Percentiles rank a stretch among this genome's conserved stretches.
Conservation (phyloP, 106 monocot species). For the Phalaenopsis aphrodite region DNA sequence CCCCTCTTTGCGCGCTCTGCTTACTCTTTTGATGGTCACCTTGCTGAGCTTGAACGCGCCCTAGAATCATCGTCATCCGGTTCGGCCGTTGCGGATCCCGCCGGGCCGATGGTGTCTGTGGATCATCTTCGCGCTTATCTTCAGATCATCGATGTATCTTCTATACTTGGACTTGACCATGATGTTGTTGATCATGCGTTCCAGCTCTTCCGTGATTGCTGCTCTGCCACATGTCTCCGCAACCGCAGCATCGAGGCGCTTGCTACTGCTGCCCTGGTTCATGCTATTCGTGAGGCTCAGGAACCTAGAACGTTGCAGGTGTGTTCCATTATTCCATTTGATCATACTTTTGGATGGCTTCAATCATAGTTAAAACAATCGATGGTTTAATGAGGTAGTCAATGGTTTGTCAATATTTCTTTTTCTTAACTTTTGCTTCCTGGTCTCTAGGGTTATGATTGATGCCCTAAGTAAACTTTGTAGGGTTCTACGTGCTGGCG, state of each 20-base stretch:
- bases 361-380: background rate
- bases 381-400: background rate
- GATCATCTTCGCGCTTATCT: conserved; percentile 86
- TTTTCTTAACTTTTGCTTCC: background rate
- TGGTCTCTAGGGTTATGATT: background rate
- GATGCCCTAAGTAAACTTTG: background rate
- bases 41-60: conserved; percentile 92
- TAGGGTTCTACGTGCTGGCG: background rate
- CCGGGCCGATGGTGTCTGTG: conserved; percentile 62
- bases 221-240: conserved; percentile 79
- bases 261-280: conserved; percentile 95
- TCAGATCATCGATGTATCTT: conserved; percentile 88
- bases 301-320: conserved; percentile 96
- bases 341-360: background rate
- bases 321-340: background rate
- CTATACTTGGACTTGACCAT: conserved; percentile 67
- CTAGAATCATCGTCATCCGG: conserved; percentile 28
- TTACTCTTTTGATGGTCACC: conserved; percentile 78
- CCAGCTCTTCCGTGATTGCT: conserved; percentile 83
- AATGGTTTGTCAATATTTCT: background rate
- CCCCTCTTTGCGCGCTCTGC: conserved; percentile 58
- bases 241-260: conserved; percentile 93
- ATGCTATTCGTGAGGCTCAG: conserved; percentile 96
- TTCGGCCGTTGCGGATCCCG: conserved; percentile 3
- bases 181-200: conserved; percentile 93